Evolutionary conservation across 2,329 filamentous ascomycete species (phyloP), one percentile per base, ranked within the genome.

Genomic region (Aspergillus brunneoviolaceus): DNA sequence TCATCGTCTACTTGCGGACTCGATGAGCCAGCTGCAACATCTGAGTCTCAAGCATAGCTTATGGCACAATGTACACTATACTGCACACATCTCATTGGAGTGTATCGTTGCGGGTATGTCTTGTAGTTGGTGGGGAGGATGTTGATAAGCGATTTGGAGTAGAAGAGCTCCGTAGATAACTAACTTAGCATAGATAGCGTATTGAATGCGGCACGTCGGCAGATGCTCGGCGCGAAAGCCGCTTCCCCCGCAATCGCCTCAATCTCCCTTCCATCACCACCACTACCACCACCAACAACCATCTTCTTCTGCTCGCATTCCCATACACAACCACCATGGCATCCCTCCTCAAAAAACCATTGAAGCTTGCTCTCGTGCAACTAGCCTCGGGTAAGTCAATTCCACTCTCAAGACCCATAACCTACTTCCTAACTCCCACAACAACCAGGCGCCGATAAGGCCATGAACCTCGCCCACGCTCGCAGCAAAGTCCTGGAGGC

Each of bases 401-500:
- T 47, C 47, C 47, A 56, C 31, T 31, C 51, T 47, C 49, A 52
- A 45, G 16, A 23, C 39, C 47, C 42, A 7, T 39, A 16, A 51
- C 9, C 19, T 16, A 10, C 45, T 10, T 54, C 27, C 57, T 50
- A 19, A 60, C 45, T 7, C 10, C 25, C 31, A 42, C 39, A 57
- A 48, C 39, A 21, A 47, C 51, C 50, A 89, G 82, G 90, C 63
- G 79, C 89, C 65, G 91, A 96, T 81, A 99, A 99, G 81, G 74
- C 87, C 11, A 84, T 84, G 66, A 99, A 99, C 79, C 91, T 99
- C 64, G 74, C 83, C 23, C 89, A 89, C 74, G 94, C 95, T 12
- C 89, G 90, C 59, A 82, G 84, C 49, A 93, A 95, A 74, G 92
- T 98, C 60, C 84, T 92, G 63, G 88, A 92, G 75, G 94, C 95